phyloP scores from a whole-genome alignment of 345 rosid species.

The Viola odorata region DNA sequence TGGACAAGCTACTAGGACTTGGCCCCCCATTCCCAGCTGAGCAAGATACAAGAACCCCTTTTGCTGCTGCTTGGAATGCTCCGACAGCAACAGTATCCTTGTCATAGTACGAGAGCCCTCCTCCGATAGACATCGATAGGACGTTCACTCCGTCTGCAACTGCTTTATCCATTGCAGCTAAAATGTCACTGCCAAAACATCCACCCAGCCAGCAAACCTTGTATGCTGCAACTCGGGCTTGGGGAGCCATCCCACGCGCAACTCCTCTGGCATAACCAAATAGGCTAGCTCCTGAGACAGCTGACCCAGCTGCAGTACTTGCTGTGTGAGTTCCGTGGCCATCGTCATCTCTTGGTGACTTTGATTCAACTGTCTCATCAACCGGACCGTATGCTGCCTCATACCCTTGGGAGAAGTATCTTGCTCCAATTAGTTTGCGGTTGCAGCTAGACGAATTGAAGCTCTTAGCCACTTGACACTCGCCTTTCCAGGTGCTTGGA shows the following conservation, averaged over 20 bases:
- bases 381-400: slow-evolving; percentile 26
- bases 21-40: slow-evolving; percentile 27
- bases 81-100: slow-evolving; percentile 22
- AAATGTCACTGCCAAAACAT: slow-evolving; percentile 23
- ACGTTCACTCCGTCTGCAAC: slow-evolving; percentile 22
- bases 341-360: slow-evolving; percentile 27
- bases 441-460: slow-evolving; percentile 27
- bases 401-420: slow-evolving; percentile 21
- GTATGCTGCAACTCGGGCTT: slow-evolving; percentile 24
- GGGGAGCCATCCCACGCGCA: slow-evolving; percentile 29
- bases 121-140: slow-evolving; percentile 23
- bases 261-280: slow-evolving; percentile 22
- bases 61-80: slow-evolving; percentile 19
- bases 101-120: slow-evolving; percentile 17
- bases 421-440: slow-evolving; percentile 28
- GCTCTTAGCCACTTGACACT: slow-evolving; percentile 23
- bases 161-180: slow-evolving; percentile 22
- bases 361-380: slow-evolving; percentile 23
- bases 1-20: slow-evolving; percentile 18
- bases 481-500: slow-evolving; percentile 27
- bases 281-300: slow-evolving; percentile 25
- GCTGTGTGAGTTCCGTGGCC: slow-evolving; percentile 33
- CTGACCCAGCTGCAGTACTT: slow-evolving; percentile 28
- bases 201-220: slow-evolving; percentile 27
- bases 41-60: slow-evolving; percentile 22